A percentile compares a stretch with the other conserved stretches of the same genome.
Conservation (phyloP, 2,329 filamentous ascomycete genomes). For the Alternaria brassicae region DNA sequence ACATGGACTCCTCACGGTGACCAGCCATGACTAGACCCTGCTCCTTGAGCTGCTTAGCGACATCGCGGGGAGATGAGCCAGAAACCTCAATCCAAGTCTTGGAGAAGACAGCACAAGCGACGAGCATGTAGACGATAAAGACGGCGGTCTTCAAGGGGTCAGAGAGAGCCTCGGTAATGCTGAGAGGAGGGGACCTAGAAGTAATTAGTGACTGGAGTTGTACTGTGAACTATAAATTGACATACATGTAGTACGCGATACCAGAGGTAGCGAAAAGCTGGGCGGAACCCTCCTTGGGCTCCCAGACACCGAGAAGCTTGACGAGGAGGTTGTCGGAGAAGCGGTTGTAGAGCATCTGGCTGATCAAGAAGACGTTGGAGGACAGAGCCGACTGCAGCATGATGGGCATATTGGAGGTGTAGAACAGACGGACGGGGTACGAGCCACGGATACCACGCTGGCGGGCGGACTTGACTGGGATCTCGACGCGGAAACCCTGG, state of each 20-base stretch:
- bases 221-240: not conserved
- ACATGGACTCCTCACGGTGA: slow-evolving; percentile 99
- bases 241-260: slow-evolving; percentile 94
- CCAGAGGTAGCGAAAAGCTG: slow-evolving; percentile 94
- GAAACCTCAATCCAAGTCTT: slow-evolving; percentile 99
- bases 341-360: slow-evolving; percentile 98
- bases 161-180: slow-evolving; percentile 95
- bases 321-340: slow-evolving; percentile 99
- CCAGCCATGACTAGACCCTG: slow-evolving; percentile 99
- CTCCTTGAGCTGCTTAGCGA: slow-evolving; percentile 99
- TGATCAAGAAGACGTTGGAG: slow-evolving; percentile 99
- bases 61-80: slow-evolving; percentile 94
- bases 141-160: slow-evolving; percentile 96
- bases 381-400: slow-evolving; percentile 99
- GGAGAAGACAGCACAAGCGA: slow-evolving; percentile 96
- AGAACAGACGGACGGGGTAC: slow-evolving; percentile 98
- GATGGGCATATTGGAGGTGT: slow-evolving; percentile 99
- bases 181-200: slow-evolving; percentile 79
- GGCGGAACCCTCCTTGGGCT: slow-evolving; percentile 92
- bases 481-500: slow-evolving; percentile 99
- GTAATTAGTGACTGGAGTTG: slow-evolving; percentile 21
- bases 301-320: slow-evolving; percentile 97
- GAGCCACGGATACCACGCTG: slow-evolving; percentile 98
- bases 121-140: slow-evolving; percentile 97
- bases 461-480: slow-evolving; percentile 98